Conservation (phyloP, 2,329 filamentous ascomycete species). For the Aureobasidium melanogenum region DNA sequence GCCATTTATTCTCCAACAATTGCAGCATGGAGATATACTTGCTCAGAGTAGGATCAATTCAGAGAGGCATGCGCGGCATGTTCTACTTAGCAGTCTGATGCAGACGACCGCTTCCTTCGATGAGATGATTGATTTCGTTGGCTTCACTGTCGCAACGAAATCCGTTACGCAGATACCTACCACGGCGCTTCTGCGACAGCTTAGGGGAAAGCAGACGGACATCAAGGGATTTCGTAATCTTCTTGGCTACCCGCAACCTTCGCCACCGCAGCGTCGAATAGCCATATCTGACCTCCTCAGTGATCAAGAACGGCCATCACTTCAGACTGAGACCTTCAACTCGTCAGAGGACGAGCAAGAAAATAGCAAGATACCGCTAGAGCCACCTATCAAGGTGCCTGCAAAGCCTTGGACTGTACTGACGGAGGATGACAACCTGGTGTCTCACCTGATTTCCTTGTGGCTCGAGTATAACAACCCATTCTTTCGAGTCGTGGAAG, state of each 20-base stretch:
- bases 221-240: not conserved
- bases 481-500: conserved; percentile 26
- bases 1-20: conserved; percentile 8
- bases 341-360: not conserved
- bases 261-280: not conserved
- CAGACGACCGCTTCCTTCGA: conserved; percentile 15
- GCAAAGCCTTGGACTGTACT: conserved; percentile 25
- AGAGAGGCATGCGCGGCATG: not conserved
- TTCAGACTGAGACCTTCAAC: not conserved
- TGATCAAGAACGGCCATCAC: not conserved
- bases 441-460: conserved; percentile 26
- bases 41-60: not conserved
- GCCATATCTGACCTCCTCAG: not conserved
- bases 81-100: conserved; percentile 11
- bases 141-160: not conserved
- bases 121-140: conserved; percentile 8
- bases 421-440: conserved; percentile 20
- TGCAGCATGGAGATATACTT: not conserved
- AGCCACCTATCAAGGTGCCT: conserved; percentile 18
- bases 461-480: conserved; percentile 17
- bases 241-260: not conserved
- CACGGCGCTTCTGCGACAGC: not conserved
- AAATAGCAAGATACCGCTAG: not conserved
- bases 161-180: not conserved
- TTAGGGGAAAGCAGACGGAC: not conserved